These are phyloP conservation scores for Blattamonas nauphoetae DNA, from an alignment of 78 protist species.

Conservation along the genomic window DNA sequence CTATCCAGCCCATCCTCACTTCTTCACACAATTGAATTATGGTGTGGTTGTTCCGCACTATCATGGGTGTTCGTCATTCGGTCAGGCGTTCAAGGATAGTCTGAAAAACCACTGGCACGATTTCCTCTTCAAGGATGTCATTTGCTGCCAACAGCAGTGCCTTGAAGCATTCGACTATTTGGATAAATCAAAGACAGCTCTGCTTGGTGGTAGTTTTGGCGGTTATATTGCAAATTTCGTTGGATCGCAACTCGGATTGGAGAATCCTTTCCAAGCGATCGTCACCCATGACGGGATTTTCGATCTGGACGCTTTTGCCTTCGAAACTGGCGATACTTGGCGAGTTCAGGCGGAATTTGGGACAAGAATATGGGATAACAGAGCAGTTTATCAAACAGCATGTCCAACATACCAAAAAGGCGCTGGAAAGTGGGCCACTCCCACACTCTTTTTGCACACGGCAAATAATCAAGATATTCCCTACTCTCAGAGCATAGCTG, in stretches of 20 bases:
- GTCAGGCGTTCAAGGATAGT: no score
- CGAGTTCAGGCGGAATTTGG: not conserved
- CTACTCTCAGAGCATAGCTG: not conserved
- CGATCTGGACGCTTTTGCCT: not conserved
- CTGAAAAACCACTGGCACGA: no score
- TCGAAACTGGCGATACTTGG: not conserved
- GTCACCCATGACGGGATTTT: not conserved
- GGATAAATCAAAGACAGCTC: not conserved
- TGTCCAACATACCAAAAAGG: not conserved
- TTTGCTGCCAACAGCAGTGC: not conserved
- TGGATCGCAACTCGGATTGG: not conserved
- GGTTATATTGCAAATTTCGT: not conserved
- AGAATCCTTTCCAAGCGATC: not conserved
- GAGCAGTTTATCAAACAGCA: not conserved
- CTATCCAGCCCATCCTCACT: no score
- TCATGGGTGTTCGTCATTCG: no score
- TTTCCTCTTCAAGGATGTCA: no score
- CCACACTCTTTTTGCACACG: not conserved
- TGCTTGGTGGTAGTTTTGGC: not conserved
- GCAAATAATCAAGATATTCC: not conserved
- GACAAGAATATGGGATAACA: not conserved
- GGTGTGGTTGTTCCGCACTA: no score
- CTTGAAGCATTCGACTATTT: not conserved
- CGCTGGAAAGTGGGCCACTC: not conserved
- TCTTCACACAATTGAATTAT: no score